These are phyloP conservation scores for Leccinum obscurum DNA, from an alignment of 768 basidiomycete species.

Conservation along the genomic window DNA sequence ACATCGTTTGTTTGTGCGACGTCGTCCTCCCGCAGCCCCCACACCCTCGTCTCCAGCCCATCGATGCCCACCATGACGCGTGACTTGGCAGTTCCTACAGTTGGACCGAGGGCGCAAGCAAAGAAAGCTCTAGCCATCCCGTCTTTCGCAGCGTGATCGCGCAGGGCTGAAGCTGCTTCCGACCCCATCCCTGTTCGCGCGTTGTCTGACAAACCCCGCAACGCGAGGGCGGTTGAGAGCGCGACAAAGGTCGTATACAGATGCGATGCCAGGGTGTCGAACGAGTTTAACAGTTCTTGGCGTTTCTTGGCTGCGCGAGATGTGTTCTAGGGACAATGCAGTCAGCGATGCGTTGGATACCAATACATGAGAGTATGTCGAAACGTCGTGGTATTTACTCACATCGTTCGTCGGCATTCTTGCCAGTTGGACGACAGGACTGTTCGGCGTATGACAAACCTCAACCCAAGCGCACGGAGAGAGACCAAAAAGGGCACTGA, in stretches of 20 bases:
- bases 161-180: neutral
- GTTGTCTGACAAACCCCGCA: constrained; percentile 14
- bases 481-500: constrained; percentile 38
- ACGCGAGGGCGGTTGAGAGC: constrained; percentile 65
- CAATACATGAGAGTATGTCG: no score
- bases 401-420: constrained; percentile 53
- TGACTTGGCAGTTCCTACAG: constrained; percentile 57
- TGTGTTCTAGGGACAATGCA: constrained; percentile 35
- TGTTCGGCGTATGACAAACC: constrained; percentile 23
- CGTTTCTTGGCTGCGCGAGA: constrained; percentile 57
- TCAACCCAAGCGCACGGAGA: neutral
- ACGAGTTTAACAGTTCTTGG: constrained; percentile 59
- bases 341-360: no score
- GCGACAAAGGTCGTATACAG: constrained; percentile 72
- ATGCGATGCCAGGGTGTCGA: constrained; percentile 73
- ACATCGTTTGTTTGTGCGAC: constrained; percentile 30
- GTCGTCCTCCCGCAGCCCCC: constrained; percentile 24
- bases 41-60: constrained; percentile 52
- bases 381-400: constrained; percentile 10
- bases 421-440: constrained; percentile 65
- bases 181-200: neutral
- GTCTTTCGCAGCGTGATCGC: constrained; percentile 2
- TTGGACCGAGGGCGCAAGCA: constrained; percentile 66
- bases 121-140: constrained; percentile 47
- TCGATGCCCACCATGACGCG: constrained; percentile 64